Evolutionary conservation across 1,284 basidiomycete genomes (phyloP), one percentile per base, ranked within the genome.

Genomic region (Cutaneotrichosporon mucoides): DNA sequence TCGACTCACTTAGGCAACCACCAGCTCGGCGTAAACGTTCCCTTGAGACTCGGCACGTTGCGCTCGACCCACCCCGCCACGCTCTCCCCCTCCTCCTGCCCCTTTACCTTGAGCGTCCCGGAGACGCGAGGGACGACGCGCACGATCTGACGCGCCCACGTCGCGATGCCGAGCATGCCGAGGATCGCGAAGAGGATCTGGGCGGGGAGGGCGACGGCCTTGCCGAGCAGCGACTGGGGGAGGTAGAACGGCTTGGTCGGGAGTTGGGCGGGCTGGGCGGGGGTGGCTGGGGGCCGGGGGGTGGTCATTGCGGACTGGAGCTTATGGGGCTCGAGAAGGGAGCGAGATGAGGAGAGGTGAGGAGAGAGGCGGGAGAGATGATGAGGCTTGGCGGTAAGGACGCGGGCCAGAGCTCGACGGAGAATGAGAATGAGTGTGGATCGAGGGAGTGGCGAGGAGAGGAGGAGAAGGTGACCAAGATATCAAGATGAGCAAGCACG

Each of bases 1-100:
- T 24, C 24, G 24, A 67, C 75, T 66, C 57, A 76, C 73, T 72
- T 76, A n/a, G 73, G 71, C 38, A 78, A 60, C 77, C 76, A 79
- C 77, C 77, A 79, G 38, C 67, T 63, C 5, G 79, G 78, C 38
- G 62, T 74, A 61, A 78, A 80, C 4, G 63, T 66, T 34, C 73
- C 73, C 46, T 65, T 67, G 54, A 80, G 60, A 48, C 71, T 73
- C 1, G 73, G 71, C 16, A 75, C 74, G 59, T 69, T 74, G 15
- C 68, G 65, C n/a, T 62, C 54, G 4, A 79, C 62, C 72, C 76
- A 79, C 53, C 69, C 41, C 16, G 56, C 60, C 41, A 71, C 55
- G 38, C 48, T 50, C n/a, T 37, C 16, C 6, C 48, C 51, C n/a
- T 37, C 16, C 6, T 5, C 34, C 1, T 8, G 37, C n/a, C 15